A percentile compares a stretch with the other conserved stretches of the same genome.
Conservation (phyloP, 208 protist genomes). For the Trypanosoma scelopori region DNA sequence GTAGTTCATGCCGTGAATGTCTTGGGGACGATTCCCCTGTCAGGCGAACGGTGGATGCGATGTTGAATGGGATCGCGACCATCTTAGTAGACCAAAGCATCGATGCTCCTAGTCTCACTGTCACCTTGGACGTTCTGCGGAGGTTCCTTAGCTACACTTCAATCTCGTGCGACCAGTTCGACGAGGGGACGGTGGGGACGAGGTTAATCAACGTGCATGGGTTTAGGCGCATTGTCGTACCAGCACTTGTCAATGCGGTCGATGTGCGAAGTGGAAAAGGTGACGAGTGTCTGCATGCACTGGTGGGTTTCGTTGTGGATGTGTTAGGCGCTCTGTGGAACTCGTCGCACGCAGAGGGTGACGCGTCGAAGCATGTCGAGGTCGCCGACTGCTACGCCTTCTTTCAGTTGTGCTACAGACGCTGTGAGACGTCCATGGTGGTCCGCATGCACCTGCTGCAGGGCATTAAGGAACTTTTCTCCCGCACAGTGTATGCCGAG, state of each 20-base stretch:
- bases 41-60: conserved; percentile 38
- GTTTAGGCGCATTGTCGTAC: conserved; percentile 52
- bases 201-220: conserved; percentile 65
- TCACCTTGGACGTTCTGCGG: conserved; percentile 55
- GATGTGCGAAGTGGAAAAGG: conserved; percentile 36
- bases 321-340: conserved; percentile 11
- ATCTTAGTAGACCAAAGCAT: conserved; percentile 35
- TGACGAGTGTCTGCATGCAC: conserved; percentile 63
- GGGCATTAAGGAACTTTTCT: conserved; percentile 73
- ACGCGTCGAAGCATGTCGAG: conserved; percentile 25
- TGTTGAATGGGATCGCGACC: conserved; percentile 51
- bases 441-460: conserved; percentile 76
- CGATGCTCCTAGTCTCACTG: conserved; percentile 47
- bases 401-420: conserved; percentile 47
- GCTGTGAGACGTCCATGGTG: conserved; percentile 28
- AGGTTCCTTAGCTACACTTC: conserved; percentile 68
- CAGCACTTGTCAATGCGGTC: conserved; percentile 54
- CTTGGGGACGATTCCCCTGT: too few relatives aligned
- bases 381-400: conserved; percentile 59
- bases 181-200: conserved; percentile 36
- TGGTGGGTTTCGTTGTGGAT: conserved; percentile 61
- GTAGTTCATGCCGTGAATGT: conserved; percentile 37
- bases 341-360: neutral
- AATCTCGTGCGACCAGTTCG: conserved; percentile 45
- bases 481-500: conserved; percentile 38